Evolutionary conservation across 495 filamentous ascomycete species (phyloP), one percentile per base, ranked within the genome.

Genomic region (Penicillium mononematosum): DNA sequence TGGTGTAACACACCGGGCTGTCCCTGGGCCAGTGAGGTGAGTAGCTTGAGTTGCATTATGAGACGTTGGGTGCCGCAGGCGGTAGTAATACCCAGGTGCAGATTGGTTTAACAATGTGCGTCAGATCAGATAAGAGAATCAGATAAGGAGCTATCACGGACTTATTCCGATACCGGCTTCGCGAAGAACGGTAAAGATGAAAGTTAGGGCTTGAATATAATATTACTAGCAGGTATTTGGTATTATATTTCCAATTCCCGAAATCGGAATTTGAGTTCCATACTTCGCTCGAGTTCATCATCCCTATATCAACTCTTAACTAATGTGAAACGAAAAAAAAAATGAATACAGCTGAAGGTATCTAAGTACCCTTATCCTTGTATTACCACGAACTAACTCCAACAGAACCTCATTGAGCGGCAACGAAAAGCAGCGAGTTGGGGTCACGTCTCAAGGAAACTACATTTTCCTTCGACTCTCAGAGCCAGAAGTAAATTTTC

Each of bases 1-100:
- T 67, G 59, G 42, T 69, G 66, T n/a, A 69, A 58, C 5, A 69
- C 53, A 43, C 66, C 66, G 4, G 66, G 61, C 24, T 69, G 59
- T 42, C 64, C 66, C 11, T 53, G 58, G 3, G 66, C 52, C 41
- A 65, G 22, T 19, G 61, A 63, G 29, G 60, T 57, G 22, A 62
- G 49, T 4, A 46, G 25, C 41, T 67, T 69, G 45, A 69, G 43
- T 56, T 67, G 47, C 66, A 69, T 69, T 34, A 20, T 55, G 45
- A 27, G 20, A 22, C 17, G 8, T 24, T 10, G 16, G 1, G n/a
- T 39, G 36, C 44, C 27, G 24, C 19, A n/a, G 24, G 20, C 42
- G 24, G 20, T 48, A 14, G 27, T 11, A 34, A 16, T 45, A 31
- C 16, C 36, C 20, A 53, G 32, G 31, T 39, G 36, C 36, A 45